Conservation (phyloP, 2,329 filamentous ascomycete species). For the Paramyrothecium roridum region DNA sequence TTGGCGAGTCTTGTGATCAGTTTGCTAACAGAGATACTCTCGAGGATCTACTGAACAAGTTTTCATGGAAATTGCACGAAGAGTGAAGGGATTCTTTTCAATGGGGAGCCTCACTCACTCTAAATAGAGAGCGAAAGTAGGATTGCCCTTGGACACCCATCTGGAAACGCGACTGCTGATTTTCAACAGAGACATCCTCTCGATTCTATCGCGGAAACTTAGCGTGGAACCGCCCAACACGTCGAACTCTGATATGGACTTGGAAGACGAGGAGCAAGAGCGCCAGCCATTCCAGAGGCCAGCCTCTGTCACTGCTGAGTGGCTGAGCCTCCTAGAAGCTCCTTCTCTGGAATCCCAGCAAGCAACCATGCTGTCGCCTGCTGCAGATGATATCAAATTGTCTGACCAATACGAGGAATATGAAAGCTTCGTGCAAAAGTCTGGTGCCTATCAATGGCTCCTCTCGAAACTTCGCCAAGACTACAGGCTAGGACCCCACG, state of each 20-base stretch:
- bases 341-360: too few relatives aligned
- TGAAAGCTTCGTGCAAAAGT: neutral
- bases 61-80: neutral
- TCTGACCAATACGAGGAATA: neutral
- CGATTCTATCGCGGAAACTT: neutral
- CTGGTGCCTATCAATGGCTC: neutral
- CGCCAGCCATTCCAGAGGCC: neutral
- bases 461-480: neutral
- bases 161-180: neutral
- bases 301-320: neutral
- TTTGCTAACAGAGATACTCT: neutral
- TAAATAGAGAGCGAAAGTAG: neutral
- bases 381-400: neutral
- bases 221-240: neutral
- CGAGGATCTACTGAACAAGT: neutral
- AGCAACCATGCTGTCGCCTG: neutral
- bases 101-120: neutral
- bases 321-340: neutral
- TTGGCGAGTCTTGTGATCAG: neutral
- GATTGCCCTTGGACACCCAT: neutral
- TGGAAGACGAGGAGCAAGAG: neutral
- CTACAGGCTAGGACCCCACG: neutral
- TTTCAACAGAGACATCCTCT: neutral
- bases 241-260: neutral
- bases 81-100: neutral